Conservation (phyloP, 208 protist species). For the Vickermania spadyakhi region DNA sequence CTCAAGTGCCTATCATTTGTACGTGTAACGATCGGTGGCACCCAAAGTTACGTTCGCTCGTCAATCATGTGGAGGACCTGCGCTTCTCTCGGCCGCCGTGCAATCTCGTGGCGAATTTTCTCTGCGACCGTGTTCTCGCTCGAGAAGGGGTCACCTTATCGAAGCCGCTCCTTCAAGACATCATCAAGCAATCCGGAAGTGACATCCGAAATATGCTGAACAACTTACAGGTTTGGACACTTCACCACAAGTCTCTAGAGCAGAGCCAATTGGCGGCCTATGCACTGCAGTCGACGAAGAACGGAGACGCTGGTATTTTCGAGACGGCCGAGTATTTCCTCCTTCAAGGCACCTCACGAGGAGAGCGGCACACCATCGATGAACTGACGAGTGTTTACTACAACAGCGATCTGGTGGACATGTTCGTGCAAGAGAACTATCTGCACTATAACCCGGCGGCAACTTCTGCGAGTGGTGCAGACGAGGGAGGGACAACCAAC, state of each 20-base stretch:
- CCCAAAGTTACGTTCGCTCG: slow-evolving; percentile 90
- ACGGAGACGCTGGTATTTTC: slow-evolving; percentile 90
- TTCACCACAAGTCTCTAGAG: slow-evolving; percentile 35
- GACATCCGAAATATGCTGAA: slow-evolving; percentile 97
- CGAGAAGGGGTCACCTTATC: slow-evolving; percentile 88
- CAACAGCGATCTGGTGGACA: slow-evolving; percentile 87
- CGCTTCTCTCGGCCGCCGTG: slow-evolving; percentile 86
- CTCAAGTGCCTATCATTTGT: slow-evolving; percentile 96
- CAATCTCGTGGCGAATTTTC: slow-evolving; percentile 77
- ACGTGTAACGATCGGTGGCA: slow-evolving; percentile 98
- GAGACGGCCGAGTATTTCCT: slow-evolving; percentile 86
- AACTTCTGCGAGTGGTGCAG: slow-evolving; percentile 8
- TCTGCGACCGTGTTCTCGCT: slow-evolving; percentile 83
- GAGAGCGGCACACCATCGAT: slow-evolving; percentile 47
- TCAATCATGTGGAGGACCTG: slow-evolving; percentile 95
- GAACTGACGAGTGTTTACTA: slow-evolving; percentile 86
- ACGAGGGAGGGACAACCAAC: slow-evolving; percentile 13
- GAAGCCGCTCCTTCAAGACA: slow-evolving; percentile 73
- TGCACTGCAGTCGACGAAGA: slow-evolving; percentile 75
- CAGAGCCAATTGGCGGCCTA: slow-evolving; percentile 56
- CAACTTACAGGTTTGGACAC: slow-evolving; percentile 92
- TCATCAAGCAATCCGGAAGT: slow-evolving; percentile 83
- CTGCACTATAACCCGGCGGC: slow-evolving; percentile 72
- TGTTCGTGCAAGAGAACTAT: slow-evolving; percentile 96
- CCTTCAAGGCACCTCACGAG: slow-evolving; percentile 48